phyloP scores from a whole-genome alignment of 1,284 basidiomycete genomes.

The Sanghuangporus baumii region DNA sequence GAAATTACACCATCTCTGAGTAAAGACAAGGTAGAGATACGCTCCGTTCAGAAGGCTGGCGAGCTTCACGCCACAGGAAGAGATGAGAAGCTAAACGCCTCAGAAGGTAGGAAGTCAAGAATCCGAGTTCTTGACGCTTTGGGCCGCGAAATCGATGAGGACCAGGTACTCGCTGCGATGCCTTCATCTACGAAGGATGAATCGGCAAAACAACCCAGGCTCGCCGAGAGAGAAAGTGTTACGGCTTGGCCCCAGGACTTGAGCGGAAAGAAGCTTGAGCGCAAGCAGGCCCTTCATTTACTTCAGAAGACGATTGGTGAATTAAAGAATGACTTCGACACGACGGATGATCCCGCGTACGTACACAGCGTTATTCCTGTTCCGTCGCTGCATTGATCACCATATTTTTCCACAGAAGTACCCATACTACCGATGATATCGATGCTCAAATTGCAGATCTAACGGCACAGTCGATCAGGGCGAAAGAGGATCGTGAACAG shows the following conservation, averaged over 20 bases:
- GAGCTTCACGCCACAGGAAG: constrained; percentile 8
- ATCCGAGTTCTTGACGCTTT: constrained; percentile 64
- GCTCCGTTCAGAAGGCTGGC: constrained; percentile 5
- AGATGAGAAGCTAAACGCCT: constrained; percentile 12
- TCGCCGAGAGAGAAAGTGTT: constrained; percentile 26
- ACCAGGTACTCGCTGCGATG: constrained; percentile 11
- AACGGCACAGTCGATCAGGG: constrained; percentile 13
- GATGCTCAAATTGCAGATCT: constrained; percentile 10
- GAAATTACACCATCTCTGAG: constrained; percentile 11
- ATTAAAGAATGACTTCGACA: constrained; percentile 42
- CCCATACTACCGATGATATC: constrained; percentile 8
- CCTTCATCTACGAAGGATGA: constrained; percentile 11
- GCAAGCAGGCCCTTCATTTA: constrained; percentile 46
- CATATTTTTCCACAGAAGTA: constrained; percentile 2
- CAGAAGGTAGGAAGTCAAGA: constrained; percentile 31
- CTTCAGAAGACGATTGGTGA: constrained; percentile 52
- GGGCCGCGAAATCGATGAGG: constrained; percentile 49
- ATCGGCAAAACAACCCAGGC: constrained; percentile 16
- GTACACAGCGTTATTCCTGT: not conserved
- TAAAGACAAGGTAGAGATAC: constrained; percentile 19
- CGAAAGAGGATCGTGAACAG: constrained; percentile 12
- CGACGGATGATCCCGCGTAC: constrained; percentile 12
- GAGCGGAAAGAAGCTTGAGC: constrained; percentile 33
- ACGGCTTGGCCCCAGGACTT: constrained; percentile 25
- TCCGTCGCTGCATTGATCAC: not conserved